A percentile compares a stretch with the other conserved stretches of the same genome.
Evolutionary conservation across 441 rosid genomes (phyloP).

Genomic region (Aleurites moluccanus): DNA sequence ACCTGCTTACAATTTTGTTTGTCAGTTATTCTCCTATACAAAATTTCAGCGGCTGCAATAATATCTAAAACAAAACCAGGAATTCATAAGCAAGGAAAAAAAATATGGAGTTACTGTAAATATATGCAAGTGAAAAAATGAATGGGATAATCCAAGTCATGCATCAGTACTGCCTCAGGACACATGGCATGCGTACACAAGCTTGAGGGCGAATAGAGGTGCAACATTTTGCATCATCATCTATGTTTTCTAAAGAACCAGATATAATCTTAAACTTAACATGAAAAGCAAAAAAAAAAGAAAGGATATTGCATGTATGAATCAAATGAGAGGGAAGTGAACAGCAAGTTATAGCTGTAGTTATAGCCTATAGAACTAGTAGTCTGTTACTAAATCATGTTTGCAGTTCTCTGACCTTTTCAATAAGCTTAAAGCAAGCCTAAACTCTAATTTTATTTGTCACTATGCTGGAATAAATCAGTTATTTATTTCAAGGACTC

Average conservation of each 20-base stretch:
- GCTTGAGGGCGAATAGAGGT: not conserved
- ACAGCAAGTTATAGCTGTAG: not conserved
- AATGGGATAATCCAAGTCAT: not conserved
- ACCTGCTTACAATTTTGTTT: slow-evolving; percentile 45
- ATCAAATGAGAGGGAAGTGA: not conserved
- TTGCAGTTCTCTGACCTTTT: not conserved
- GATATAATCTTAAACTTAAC: not conserved
- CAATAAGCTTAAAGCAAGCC: not conserved
- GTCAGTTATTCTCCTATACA: slow-evolving; percentile 3
- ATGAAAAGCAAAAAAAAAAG: slow-evolving; percentile 1
- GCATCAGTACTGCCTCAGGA: not conserved
- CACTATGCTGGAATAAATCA: not conserved
- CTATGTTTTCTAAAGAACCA: not conserved
- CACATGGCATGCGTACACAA: not conserved
- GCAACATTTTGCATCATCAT: not conserved
- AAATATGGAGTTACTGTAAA: not conserved
- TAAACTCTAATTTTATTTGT: too few relatives aligned
- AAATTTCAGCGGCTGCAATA: not conserved
- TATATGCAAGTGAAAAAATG: not conserved
- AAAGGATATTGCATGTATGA: not conserved
- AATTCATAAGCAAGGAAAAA: not conserved
- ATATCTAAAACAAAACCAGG: not conserved
- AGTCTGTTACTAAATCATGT: not conserved
- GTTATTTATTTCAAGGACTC: not conserved
- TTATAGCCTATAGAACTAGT: not conserved